These are phyloP conservation scores for Puccinia novopanici DNA, from an alignment of 1,284 basidiomycete species.

Conservation along the genomic window DNA sequence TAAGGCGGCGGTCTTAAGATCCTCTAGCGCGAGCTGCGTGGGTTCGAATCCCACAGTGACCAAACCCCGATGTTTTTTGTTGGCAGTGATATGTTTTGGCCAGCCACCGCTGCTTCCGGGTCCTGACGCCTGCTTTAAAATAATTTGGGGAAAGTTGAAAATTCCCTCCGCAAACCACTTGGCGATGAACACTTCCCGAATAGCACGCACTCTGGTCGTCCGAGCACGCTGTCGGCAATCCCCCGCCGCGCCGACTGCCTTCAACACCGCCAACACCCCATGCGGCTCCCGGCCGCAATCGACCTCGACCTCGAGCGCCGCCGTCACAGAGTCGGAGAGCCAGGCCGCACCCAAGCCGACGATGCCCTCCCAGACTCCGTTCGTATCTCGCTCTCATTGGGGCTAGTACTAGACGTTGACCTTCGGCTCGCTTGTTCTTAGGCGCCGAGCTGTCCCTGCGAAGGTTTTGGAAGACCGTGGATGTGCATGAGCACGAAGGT, in stretches of 20 bases:
- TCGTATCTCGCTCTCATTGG: background rate
- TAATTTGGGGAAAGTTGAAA: too few relatives aligned
- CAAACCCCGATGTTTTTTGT: background rate
- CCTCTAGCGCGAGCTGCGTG: constrained; percentile 48
- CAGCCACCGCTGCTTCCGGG: too few relatives aligned
- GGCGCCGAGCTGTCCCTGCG: constrained; percentile 81
- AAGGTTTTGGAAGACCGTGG: constrained; percentile 85
- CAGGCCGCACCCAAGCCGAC: background rate
- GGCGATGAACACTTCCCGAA: background rate
- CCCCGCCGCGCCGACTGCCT: background rate
- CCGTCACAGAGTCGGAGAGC: background rate
- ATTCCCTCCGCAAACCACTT: too few relatives aligned
- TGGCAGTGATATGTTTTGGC: too few relatives aligned
- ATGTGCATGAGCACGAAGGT: constrained; percentile 56
- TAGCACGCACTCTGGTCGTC: too few relatives aligned
- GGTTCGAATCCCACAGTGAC: constrained; percentile 50
- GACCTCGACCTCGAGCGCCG: background rate
- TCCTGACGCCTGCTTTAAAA: too few relatives aligned
- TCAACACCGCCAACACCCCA: background rate
- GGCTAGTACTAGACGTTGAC: too few relatives aligned
- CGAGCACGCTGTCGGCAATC: background rate
- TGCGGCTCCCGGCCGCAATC: constrained; percentile 8
- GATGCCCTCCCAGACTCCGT: constrained; percentile 2
- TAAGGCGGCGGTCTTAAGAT: constrained; percentile 49
- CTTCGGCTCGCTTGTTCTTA: constrained; percentile 57